Evolutionary conservation across 2,329 filamentous ascomycete species (phyloP).

Genomic region (Trichoderma hamatum): DNA sequence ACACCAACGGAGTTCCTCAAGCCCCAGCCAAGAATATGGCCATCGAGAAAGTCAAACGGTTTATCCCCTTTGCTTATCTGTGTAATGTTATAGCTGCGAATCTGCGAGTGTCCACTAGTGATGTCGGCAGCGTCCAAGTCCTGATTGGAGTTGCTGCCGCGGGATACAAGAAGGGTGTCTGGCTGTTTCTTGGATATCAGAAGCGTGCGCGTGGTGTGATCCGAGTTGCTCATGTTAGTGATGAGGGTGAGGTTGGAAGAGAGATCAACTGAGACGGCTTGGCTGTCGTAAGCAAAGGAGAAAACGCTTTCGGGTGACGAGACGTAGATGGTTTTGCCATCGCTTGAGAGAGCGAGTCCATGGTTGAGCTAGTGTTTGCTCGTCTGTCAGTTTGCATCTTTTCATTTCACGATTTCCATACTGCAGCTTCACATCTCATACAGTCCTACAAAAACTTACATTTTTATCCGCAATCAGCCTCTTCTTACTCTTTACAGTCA

Average conservation of each 20-base stretch:
- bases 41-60: slow-evolving; percentile 52
- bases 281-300: slow-evolving; percentile 67
- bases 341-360: slow-evolving; percentile 55
- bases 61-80: slow-evolving; percentile 34
- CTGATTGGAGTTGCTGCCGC: slow-evolving; percentile 66
- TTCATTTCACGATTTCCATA: too few species aligned
- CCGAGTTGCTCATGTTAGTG: slow-evolving; percentile 62
- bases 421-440: neutral
- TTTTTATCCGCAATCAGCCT: slow-evolving; percentile 42
- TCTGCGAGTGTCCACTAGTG: slow-evolving; percentile 63
- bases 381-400: neutral
- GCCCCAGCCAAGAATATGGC: slow-evolving; percentile 64
- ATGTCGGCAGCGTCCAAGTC: slow-evolving; percentile 57
- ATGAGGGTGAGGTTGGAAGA: slow-evolving; percentile 56
- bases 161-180: slow-evolving; percentile 64
- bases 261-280: slow-evolving; percentile 47
- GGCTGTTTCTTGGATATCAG: slow-evolving; percentile 59
- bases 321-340: slow-evolving; percentile 58
- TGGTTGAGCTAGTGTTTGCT: slow-evolving; percentile 54
- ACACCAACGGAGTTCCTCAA: slow-evolving; percentile 73
- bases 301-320: slow-evolving; percentile 63
- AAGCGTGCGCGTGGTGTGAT: slow-evolving; percentile 69
- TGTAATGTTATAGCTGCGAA: slow-evolving; percentile 60
- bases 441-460: slow-evolving; percentile 36
- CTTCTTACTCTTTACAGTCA: slow-evolving; percentile 43